phyloP scores from a whole-genome alignment of 2,329 filamentous ascomycete genomes.

The Cercospora sp. region DNA sequence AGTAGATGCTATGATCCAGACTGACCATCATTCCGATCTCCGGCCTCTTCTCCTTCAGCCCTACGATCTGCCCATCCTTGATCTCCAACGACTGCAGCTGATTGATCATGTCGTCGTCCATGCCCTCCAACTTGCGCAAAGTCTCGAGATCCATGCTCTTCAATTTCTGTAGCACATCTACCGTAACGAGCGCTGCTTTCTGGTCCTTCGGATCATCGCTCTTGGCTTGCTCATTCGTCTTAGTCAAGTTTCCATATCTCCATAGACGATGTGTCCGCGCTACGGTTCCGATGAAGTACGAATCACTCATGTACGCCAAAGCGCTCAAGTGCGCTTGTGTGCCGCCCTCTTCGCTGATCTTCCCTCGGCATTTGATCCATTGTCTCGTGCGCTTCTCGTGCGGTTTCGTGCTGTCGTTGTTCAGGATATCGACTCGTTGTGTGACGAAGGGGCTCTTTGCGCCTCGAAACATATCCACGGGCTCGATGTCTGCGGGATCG shows the following conservation, averaged over 20 bases:
- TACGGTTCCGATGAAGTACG: conserved; percentile 89
- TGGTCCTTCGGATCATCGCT: conserved; percentile 17
- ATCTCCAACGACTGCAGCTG: conserved; percentile 48
- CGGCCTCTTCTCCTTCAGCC: conserved; percentile 57
- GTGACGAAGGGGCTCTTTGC: conserved; percentile 58
- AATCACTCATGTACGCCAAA: conserved; percentile 84
- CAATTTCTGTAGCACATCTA: conserved; percentile 48
- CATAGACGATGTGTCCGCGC: conserved; percentile 77
- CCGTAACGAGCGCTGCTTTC: conserved; percentile 35
- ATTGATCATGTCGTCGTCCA: conserved; percentile 56
- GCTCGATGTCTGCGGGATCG: conserved; percentile 45
- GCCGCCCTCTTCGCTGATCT: conserved; percentile 71
- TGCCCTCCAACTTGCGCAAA: conserved; percentile 45
- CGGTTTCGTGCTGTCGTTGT: conserved; percentile 55
- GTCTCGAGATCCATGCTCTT: conserved; percentile 49
- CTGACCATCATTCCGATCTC: conserved; percentile 82
- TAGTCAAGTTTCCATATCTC: conserved; percentile 57
- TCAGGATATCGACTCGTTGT: conserved; percentile 58
- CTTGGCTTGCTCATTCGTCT: conserved; percentile 25
- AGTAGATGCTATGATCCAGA: conserved; percentile 68
- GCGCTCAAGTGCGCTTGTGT: conserved; percentile 81
- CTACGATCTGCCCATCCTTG: conserved; percentile 44
- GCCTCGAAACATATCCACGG: conserved; percentile 38
- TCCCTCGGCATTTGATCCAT: conserved; percentile 75
- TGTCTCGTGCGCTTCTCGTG: conserved; percentile 65